These are phyloP conservation scores for Zelonia costaricensis DNA, from an alignment of 208 protist species.

Conservation along the genomic window DNA sequence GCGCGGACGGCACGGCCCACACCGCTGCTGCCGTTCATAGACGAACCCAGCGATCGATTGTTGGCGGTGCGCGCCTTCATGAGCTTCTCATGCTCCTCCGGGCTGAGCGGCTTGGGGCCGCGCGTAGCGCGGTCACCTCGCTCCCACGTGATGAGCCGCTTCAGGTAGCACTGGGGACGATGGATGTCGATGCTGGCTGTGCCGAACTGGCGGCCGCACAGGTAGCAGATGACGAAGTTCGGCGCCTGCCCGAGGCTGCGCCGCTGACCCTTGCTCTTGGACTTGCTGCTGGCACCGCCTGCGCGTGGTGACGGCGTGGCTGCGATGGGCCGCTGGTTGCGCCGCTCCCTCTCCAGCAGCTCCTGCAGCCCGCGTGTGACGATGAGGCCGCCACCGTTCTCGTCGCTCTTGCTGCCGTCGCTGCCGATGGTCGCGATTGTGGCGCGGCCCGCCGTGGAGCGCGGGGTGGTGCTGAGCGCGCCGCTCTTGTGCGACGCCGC, in stretches of 20 bases:
- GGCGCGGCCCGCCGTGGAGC: constrained; percentile 1
- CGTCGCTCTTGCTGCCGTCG: not conserved
- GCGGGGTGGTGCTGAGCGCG: constrained; percentile 9
- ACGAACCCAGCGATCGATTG: too few species aligned
- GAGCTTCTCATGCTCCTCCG: constrained; percentile 58
- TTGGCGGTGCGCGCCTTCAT: constrained; percentile 35
- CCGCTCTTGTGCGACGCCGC: constrained; percentile 5
- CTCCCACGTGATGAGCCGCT: constrained; percentile 90
- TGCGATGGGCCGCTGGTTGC: constrained; percentile 8
- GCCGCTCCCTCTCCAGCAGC: constrained; percentile 64
- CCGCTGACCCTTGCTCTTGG: constrained; percentile 13
- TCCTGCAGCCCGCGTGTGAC: constrained; percentile 71
- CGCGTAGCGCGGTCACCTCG: constrained; percentile 69
- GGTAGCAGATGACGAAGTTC: constrained; percentile 88
- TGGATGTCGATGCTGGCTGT: constrained; percentile 86
- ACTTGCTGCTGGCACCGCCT: not conserved
- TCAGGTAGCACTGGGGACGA: constrained; percentile 91
- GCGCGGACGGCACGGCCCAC: too few species aligned
- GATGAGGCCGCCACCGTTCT: constrained; percentile 43
- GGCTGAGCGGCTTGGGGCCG: constrained; percentile 68
- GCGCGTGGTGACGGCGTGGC: not conserved
- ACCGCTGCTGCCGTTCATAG: constrained; percentile 2
- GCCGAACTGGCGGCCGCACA: constrained; percentile 91
- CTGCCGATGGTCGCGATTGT: not conserved
- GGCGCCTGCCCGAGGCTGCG: constrained; percentile 35